Evolutionary conservation across 2,329 filamentous ascomycete species (phyloP).

Genomic region (Fusarium sp.): DNA sequence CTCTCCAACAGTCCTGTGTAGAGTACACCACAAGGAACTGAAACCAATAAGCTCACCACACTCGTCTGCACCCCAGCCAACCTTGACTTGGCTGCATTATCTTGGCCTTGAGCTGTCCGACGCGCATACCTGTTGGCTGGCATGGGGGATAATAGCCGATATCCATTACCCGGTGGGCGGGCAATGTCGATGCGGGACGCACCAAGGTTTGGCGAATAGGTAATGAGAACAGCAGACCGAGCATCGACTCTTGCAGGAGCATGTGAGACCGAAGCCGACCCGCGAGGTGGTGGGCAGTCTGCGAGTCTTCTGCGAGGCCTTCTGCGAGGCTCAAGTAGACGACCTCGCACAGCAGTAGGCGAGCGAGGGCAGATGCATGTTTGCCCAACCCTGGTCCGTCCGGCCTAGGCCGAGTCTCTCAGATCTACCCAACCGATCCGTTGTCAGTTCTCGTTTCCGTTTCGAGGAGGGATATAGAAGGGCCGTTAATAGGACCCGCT

Average conservation of each 20-base stretch:
- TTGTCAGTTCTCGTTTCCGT: slow-evolving; percentile 19
- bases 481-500: slow-evolving; percentile 10
- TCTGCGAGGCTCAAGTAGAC: slow-evolving; percentile 15
- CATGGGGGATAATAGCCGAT: slow-evolving; percentile 14
- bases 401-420: slow-evolving; percentile 14
- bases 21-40: slow-evolving; percentile 10
- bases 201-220: slow-evolving; percentile 4
- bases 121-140: not conserved
- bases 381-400: slow-evolving; percentile 18
- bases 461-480: slow-evolving; percentile 7
- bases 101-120: not conserved
- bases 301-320: slow-evolving; percentile 4
- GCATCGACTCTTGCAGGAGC: slow-evolving; percentile 2
- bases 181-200: not conserved
- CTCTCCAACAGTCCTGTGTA: slow-evolving; percentile 10
- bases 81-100: not conserved
- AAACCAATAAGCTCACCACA: slow-evolving; percentile 1
- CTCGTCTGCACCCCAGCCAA: slow-evolving; percentile 2
- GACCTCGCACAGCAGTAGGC: slow-evolving; percentile 16
- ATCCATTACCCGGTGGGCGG: slow-evolving; percentile 9
- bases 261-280: slow-evolving; percentile 21
- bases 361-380: slow-evolving; percentile 10
- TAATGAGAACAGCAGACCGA: not conserved
- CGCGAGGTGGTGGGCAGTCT: slow-evolving; percentile 16
- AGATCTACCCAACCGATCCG: slow-evolving; percentile 34